These are phyloP conservation scores for Silene conica DNA, from an alignment of 148 eudicot species.

Conservation along the genomic window DNA sequence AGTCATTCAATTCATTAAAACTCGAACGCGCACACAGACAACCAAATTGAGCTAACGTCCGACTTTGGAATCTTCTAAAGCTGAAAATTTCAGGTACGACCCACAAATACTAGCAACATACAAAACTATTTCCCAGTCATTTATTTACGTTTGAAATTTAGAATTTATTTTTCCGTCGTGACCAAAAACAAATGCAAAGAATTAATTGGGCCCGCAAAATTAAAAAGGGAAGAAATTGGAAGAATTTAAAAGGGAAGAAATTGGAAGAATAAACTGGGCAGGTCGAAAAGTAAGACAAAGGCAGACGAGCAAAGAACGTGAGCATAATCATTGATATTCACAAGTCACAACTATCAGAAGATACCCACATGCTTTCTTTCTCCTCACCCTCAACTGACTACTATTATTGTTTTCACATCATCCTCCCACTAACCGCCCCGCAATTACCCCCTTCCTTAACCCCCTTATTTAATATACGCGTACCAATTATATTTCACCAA, in stretches of 20 bases:
- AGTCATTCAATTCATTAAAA: slow-evolving; percentile 4
- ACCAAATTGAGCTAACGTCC: slow-evolving; percentile 17
- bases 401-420: neutral
- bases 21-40: neutral
- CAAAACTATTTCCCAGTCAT: too few species aligned
- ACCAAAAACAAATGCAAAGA: too few species aligned
- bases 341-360: slow-evolving; percentile 11
- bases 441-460: neutral
- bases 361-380: slow-evolving; percentile 27
- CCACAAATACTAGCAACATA: neutral
- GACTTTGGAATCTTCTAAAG: slow-evolving; percentile 26
- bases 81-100: neutral
- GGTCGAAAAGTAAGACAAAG: slow-evolving; percentile 8
- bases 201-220: too few species aligned
- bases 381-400: neutral
- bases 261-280: slow-evolving; percentile 6
- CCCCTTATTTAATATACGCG: too few species aligned
- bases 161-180: too few species aligned
- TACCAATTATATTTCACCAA: neutral
- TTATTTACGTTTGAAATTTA: too few species aligned
- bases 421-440: neutral
- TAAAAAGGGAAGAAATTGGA: too few species aligned
- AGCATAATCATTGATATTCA: slow-evolving; percentile 27
- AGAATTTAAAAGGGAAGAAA: slow-evolving; percentile 2
- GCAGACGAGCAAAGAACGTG: slow-evolving; percentile 28